Conservation (phyloP, 176 grass and related monocot genomes). For the Saccharum officinarum region DNA sequence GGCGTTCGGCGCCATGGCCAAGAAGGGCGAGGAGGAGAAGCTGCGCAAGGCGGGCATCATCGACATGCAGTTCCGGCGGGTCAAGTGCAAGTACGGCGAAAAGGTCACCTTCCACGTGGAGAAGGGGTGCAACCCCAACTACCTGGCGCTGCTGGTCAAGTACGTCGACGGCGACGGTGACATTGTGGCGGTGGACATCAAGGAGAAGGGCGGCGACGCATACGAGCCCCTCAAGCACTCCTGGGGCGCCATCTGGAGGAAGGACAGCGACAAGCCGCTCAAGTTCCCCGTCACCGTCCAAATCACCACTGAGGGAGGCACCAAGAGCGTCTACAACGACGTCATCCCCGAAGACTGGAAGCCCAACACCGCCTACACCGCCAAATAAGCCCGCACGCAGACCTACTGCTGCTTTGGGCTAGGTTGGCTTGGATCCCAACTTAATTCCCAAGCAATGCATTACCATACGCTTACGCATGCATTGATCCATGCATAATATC, state of each 20-base stretch:
- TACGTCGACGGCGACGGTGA: conserved; percentile 52
- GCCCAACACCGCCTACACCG: not conserved
- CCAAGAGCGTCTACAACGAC: not conserved
- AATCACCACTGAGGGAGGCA: conserved; percentile 29
- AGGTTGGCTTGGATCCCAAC: too few species aligned
- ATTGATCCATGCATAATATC: not conserved
- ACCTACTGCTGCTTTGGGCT: too few species aligned
- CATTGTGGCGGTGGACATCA: conserved; percentile 41
- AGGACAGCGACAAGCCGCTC: conserved; percentile 37
- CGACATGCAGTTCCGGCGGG: conserved; percentile 40
- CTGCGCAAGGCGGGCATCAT: conserved; percentile 55
- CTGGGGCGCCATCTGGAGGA: conserved; percentile 63
- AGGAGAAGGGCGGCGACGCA: conserved; percentile 21
- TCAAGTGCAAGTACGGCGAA: conserved; percentile 48
- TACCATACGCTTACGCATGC: not conserved
- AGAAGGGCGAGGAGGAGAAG: conserved; percentile 40
- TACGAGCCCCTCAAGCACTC: conserved; percentile 52
- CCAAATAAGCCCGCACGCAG: not conserved
- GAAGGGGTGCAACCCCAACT: conserved; percentile 52
- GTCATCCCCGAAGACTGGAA: not conserved
- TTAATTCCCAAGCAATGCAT: not conserved
- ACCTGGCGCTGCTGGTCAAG: conserved; percentile 48
- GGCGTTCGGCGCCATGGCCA: conserved; percentile 56
- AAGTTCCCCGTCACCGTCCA: conserved; percentile 24
- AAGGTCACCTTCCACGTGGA: conserved; percentile 60